Percentiles rank a stretch among this genome's conserved stretches.
Evolutionary conservation across 2,329 filamentous ascomycete species (phyloP).

Genomic region (Claviceps sp.): DNA sequence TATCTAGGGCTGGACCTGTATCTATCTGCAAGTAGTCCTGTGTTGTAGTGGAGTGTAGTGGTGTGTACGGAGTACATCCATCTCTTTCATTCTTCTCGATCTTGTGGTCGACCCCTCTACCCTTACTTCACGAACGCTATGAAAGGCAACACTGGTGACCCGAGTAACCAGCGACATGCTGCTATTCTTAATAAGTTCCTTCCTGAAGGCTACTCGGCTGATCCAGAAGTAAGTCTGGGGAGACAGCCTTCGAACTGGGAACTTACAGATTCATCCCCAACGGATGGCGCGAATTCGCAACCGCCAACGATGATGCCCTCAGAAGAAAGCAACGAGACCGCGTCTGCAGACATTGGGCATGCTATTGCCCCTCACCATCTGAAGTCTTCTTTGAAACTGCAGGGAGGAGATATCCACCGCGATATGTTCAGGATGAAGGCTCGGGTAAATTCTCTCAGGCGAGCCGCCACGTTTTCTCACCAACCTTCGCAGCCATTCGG

Average conservation of each 20-base stretch:
- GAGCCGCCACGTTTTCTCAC: conserved; percentile 56
- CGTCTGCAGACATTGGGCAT: conserved; percentile 7
- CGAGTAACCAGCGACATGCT: conserved; percentile 18
- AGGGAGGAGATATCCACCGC: conserved; percentile 67
- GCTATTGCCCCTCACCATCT: conserved; percentile 23
- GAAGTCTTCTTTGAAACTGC: conserved; percentile 53
- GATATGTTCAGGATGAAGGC: conserved; percentile 64
- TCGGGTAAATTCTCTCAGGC: conserved; percentile 33
- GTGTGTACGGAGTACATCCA: too few species aligned
- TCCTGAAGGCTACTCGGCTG: conserved; percentile 26
- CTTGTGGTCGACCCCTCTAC: too few species aligned
- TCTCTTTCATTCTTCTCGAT: too few species aligned
- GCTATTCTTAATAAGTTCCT: conserved; percentile 25
- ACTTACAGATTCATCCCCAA: neutral
- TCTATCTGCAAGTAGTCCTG: too few species aligned
- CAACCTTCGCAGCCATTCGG: conserved; percentile 22
- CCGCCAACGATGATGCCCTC: neutral
- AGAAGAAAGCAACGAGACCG: neutral
- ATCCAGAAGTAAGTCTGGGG: conserved; percentile 22
- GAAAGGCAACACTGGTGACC: conserved; percentile 7
- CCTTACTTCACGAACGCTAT: neutral
- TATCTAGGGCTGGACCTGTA: too few species aligned
- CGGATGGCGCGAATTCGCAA: neutral
- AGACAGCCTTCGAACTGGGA: conserved; percentile 8
- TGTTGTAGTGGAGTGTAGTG: too few species aligned